These are phyloP conservation scores for Leccinum cinnamomeum DNA, from an alignment of 1,284 basidiomycete genomes.

Conservation along the genomic window DNA sequence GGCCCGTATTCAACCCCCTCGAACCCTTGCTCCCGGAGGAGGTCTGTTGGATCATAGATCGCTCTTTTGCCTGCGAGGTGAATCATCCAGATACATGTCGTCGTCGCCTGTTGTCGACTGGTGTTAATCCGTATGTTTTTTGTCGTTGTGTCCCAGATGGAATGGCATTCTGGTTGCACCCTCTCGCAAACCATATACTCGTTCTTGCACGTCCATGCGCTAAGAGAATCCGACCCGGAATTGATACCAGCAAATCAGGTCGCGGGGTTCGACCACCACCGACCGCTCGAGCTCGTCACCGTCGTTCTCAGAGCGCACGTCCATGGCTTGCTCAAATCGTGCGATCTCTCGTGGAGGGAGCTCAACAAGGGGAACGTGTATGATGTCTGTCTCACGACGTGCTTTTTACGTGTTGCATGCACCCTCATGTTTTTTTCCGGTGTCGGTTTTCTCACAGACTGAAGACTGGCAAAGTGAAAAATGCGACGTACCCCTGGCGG, in stretches of 20 bases:
- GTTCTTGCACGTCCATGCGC: constrained; percentile 72
- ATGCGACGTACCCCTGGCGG: constrained; percentile 76
- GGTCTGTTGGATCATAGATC: constrained; percentile 86
- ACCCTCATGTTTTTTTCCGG: constrained; percentile 9
- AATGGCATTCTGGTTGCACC: constrained; percentile 84
- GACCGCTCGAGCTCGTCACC: constrained; percentile 41
- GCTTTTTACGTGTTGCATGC: too few relatives aligned
- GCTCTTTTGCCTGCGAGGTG: constrained; percentile 80
- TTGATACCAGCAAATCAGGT: constrained; percentile 38
- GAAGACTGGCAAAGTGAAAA: constrained; percentile 85
- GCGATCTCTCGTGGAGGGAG: constrained; percentile 71
- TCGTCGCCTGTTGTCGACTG: neutral
- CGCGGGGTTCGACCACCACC: constrained; percentile 28
- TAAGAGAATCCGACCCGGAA: constrained; percentile 62
- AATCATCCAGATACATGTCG: constrained; percentile 23
- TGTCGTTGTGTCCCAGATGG: constrained; percentile 54
- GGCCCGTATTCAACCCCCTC: constrained; percentile 64
- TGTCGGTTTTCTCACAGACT: too few relatives aligned
- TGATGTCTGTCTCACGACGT: constrained; percentile 60
- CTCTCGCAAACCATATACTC: constrained; percentile 88
- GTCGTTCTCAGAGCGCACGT: constrained; percentile 44
- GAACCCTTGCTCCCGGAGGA: constrained; percentile 68
- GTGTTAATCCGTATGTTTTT: neutral
- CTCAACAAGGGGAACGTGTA: constrained; percentile 68
- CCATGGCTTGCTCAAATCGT: constrained; percentile 77